A percentile compares a stretch with the other conserved stretches of the same genome.
Conservation (phyloP, 345 rosid species). For the Citrus mangshanensis region DNA sequence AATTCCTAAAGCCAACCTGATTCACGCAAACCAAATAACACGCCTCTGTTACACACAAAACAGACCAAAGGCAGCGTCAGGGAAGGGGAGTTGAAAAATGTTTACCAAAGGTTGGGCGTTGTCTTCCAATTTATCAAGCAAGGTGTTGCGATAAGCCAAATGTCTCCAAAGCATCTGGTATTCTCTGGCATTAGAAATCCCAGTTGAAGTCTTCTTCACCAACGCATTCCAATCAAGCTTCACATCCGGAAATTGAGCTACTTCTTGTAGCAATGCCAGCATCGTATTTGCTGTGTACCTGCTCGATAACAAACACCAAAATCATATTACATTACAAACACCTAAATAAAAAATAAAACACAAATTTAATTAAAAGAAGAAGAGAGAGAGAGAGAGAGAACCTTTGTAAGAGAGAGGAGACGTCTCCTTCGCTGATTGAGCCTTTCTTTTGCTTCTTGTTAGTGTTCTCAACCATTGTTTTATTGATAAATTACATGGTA, state of each 20-base stretch:
- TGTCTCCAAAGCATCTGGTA: slow-evolving; percentile 94
- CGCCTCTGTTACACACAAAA: not conserved
- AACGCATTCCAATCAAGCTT: slow-evolving; percentile 67
- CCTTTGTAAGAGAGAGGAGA: slow-evolving; percentile 71
- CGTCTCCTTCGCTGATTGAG: slow-evolving; percentile 61
- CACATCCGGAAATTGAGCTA: slow-evolving; percentile 37
- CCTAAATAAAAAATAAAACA: not conserved
- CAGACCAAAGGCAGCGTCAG: not conserved
- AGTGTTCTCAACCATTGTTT: slow-evolving; percentile 45
- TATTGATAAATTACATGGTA: slow-evolving; percentile 30
- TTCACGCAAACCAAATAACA: no score
- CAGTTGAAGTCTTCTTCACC: slow-evolving; percentile 61
- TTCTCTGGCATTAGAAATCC: slow-evolving; percentile 69
- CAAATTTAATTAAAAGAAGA: not conserved
- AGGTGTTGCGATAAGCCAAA: slow-evolving; percentile 62
- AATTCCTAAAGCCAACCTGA: not conserved
- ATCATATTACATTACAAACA: not conserved
- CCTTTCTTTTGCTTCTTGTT: slow-evolving; percentile 48
- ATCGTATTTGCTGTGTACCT: slow-evolving; percentile 61
- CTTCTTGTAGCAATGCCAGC: slow-evolving; percentile 60
- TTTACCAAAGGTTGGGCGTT: slow-evolving; percentile 56
- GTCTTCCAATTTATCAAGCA: slow-evolving; percentile 47
- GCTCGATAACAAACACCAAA: not conserved
- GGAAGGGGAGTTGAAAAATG: not conserved
- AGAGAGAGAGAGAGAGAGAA: slow-evolving; percentile 3